Percentiles rank a stretch among this genome's conserved stretches.
These are phyloP conservation scores for Amphicarpaea edgeworthii DNA, from an alignment of 306 rosid species.

Conservation along the genomic window DNA sequence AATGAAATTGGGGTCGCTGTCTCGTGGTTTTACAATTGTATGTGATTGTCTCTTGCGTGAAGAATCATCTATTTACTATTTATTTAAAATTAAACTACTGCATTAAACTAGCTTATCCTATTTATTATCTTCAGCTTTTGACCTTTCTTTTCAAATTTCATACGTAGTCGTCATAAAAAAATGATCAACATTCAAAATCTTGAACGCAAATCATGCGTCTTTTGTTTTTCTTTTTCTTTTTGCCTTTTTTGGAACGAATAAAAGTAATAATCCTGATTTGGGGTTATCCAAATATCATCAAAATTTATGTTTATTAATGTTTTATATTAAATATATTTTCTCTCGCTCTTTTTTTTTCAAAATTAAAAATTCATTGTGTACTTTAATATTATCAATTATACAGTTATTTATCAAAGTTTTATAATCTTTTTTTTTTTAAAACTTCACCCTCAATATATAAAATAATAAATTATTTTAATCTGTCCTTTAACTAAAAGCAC, in stretches of 20 bases:
- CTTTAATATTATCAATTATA: too few relatives aligned
- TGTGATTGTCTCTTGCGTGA: neutral
- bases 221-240: neutral
- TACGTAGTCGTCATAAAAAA: neutral
- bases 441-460: too few relatives aligned
- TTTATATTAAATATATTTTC: neutral
- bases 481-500: neutral
- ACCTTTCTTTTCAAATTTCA: constrained; percentile 1
- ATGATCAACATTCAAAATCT: neutral
- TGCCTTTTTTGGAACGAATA: neutral
- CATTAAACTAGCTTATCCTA: constrained; percentile 23
- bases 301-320: neutral
- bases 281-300: neutral
- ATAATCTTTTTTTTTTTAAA: too few relatives aligned
- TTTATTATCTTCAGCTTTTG: neutral
- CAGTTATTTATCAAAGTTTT: too few relatives aligned
- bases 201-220: neutral
- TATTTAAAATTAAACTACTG: neutral
- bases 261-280: neutral
- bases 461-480: too few relatives aligned
- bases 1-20: neutral
- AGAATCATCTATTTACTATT: neutral
- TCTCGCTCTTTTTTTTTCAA: too few relatives aligned
- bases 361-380: too few relatives aligned
- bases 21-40: neutral